Base-by-base conservation (phyloP, 352 stramenopile genomes). In the Heterotrichella gracilis region DNA sequence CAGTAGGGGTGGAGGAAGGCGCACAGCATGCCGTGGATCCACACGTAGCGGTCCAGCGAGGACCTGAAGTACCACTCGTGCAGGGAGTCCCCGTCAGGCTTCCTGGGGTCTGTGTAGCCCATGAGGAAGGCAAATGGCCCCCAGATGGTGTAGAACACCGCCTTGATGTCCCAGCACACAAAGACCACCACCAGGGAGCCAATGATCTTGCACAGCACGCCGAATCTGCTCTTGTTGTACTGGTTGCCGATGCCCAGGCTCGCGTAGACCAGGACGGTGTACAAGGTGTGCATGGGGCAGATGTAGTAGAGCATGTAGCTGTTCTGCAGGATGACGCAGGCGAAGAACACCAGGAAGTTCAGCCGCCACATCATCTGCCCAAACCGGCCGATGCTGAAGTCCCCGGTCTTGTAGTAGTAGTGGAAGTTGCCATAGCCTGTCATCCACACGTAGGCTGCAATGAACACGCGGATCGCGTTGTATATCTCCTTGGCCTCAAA, bases 301-400 rank as follows among this genome's bases (percentile, higher is more conserved):
- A 90, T 90, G 71, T 90, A 89, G 73, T 91, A 91, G 0, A 91
- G 79, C 74, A 91, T 86, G 70, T 86, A 92, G 25, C 79, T 82
- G 68, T 87, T 92, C 32, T 79, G 80, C 72, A 86, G 80, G 2
- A 76, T 80, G 25, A 85, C 69, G 71, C 81, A 88, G 2, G 89
- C 74, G 40, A 89, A 84, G 22, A 86, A 25, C 22, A 87, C 83
- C 17, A 87, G 75, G 72, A 90, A 92, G 74, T 92, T 92, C 19
- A 92, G 77, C 64, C 84, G 74, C 81, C 83, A 92, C 4, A 92
- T 70, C 82, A 90, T 92, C 74, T 92, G 84, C 0, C 85, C 41
- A 4, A 91, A 73, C 24, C 84, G 79, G n/a, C 87, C 77, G 2
- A 81, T 63, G 1, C 79, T 78, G 71, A 84, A 91, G 74, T 91